phyloP scores from a whole-genome alignment of 139 green algal genomes.

The Chlamydomonas sphaeroides region DNA sequence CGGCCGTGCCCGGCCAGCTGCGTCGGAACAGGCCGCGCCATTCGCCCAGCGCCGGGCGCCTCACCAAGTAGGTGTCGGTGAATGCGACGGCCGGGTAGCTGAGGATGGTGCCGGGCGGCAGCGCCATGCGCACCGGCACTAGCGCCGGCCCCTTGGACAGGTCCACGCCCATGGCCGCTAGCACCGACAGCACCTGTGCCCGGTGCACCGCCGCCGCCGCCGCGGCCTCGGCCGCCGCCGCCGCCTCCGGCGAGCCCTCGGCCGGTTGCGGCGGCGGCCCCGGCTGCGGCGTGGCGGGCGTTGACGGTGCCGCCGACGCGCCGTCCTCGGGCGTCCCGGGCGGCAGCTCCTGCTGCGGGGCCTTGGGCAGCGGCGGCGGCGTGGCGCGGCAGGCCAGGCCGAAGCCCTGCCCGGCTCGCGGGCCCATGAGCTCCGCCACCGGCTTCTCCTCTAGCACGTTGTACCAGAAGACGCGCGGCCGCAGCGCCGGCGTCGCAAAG shows the following conservation, averaged over 20 bases:
- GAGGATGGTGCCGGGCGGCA: background rate
- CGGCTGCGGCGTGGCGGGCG: background rate
- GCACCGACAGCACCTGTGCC: background rate
- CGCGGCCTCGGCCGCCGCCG: too few species aligned
- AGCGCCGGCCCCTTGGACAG: background rate
- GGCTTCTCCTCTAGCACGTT: constrained; percentile 54
- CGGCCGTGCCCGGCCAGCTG: too few species aligned
- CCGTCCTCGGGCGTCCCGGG: background rate
- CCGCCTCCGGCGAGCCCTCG: too few species aligned
- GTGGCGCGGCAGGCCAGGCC: constrained; percentile 36
- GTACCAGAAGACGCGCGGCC: constrained; percentile 50
- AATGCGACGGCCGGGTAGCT: constrained; percentile 19
- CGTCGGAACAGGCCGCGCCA: too few species aligned
- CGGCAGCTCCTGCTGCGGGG: background rate
- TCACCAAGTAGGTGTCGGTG: constrained; percentile 47
- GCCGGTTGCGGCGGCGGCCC: background rate
- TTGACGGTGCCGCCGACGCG: background rate
- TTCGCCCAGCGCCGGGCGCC: too few species aligned
- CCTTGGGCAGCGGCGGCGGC: background rate
- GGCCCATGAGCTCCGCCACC: constrained; percentile 43
- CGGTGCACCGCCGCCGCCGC: background rate
- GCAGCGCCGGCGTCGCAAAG: background rate
- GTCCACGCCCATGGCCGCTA: constrained; percentile 12
- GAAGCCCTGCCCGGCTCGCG: constrained; percentile 30
- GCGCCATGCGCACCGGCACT: background rate